Percentiles rank a stretch among this genome's conserved stretches.
These are phyloP conservation scores for Macrocystidia cucumis DNA, from an alignment of 1,284 basidiomycete genomes.

Conservation along the genomic window DNA sequence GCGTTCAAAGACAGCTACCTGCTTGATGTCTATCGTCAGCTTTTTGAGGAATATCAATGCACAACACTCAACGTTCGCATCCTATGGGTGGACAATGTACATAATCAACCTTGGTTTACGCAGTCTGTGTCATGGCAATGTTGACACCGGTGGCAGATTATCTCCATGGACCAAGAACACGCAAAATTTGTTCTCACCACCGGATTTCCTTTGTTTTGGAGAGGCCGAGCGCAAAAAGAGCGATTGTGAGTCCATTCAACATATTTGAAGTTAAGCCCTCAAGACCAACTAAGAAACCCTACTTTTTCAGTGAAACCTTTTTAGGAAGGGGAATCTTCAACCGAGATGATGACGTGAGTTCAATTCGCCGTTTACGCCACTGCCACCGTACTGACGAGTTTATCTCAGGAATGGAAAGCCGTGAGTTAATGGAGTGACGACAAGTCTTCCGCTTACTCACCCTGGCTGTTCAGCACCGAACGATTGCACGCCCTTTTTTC, in stretches of 20 bases:
- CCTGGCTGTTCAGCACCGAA: constrained; percentile 41
- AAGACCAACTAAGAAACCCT: too few species aligned
- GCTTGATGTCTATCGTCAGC: constrained; percentile 49
- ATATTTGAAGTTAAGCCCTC: too few species aligned
- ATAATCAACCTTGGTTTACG: too few species aligned
- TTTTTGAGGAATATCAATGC: constrained; percentile 60
- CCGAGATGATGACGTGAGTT: constrained; percentile 53
- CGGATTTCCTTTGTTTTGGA: constrained; percentile 59
- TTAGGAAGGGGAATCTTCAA: constrained; percentile 70
- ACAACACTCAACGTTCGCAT: constrained; percentile 62
- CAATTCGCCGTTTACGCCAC: constrained; percentile 4
- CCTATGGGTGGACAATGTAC: constrained; percentile 57
- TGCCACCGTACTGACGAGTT: constrained; percentile 8
- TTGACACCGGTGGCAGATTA: constrained; percentile 35
- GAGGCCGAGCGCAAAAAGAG: constrained; percentile 53
- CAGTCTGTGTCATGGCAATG: constrained; percentile 4
- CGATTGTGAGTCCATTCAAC: constrained; percentile 48
- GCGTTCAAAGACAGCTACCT: constrained; percentile 52
- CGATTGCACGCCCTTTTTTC: constrained; percentile 68
- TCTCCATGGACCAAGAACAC: constrained; percentile 67
- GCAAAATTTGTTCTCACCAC: constrained; percentile 59
- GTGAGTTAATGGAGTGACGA: constrained; percentile 19
- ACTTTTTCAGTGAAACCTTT: constrained; percentile 47
- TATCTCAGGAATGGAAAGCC: constrained; percentile 41
- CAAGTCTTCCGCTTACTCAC: constrained; percentile 2